A percentile compares a stretch with the other conserved stretches of the same genome.
Conservation (phyloP, 352 stramenopile genomes). For the Pythium monospermum region DNA sequence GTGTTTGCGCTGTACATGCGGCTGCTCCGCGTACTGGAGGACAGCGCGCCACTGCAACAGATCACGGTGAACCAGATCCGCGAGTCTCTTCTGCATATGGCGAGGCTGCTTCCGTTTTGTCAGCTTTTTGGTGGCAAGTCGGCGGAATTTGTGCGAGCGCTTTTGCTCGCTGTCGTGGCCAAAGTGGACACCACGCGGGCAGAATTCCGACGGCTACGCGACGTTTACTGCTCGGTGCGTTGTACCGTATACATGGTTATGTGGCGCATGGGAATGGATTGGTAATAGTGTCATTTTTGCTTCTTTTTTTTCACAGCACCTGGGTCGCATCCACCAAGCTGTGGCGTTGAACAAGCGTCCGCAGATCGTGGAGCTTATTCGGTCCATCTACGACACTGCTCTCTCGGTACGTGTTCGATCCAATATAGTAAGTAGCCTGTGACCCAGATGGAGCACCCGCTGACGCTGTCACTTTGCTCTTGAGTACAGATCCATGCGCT, state of each 20-base stretch:
- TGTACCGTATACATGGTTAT: too few relatives aligned
- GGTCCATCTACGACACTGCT: conserved; percentile 36
- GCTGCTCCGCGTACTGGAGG: conserved; percentile 10
- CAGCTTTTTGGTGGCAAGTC: conserved; percentile 32
- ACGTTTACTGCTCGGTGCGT: not conserved
- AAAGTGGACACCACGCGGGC: not conserved
- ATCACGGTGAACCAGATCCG: conserved; percentile 9
- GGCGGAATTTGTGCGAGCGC: conserved; percentile 20
- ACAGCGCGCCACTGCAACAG: not conserved
- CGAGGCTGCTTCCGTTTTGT: conserved; percentile 55
- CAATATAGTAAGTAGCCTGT: too few relatives aligned
- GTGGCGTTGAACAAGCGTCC: conserved; percentile 24
- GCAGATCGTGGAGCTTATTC: conserved; percentile 40
- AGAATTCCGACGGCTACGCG: not conserved
- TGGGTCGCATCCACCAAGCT: conserved; percentile 27
- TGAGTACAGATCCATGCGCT: conserved; percentile 16
- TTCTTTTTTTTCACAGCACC: conserved; percentile 24
- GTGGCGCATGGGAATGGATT: not conserved
- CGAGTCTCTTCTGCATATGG: conserved; percentile 38
- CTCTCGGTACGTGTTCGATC: conserved; percentile 30
- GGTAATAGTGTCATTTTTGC: not conserved
- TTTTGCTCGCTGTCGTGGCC: too few relatives aligned
- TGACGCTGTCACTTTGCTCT: too few relatives aligned
- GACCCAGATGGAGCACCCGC: too few relatives aligned
- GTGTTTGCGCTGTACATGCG: conserved; percentile 38